These are phyloP conservation scores for Diaporthe sp. DNA, from an alignment of 2,329 filamentous ascomycete genomes.

Conservation along the genomic window DNA sequence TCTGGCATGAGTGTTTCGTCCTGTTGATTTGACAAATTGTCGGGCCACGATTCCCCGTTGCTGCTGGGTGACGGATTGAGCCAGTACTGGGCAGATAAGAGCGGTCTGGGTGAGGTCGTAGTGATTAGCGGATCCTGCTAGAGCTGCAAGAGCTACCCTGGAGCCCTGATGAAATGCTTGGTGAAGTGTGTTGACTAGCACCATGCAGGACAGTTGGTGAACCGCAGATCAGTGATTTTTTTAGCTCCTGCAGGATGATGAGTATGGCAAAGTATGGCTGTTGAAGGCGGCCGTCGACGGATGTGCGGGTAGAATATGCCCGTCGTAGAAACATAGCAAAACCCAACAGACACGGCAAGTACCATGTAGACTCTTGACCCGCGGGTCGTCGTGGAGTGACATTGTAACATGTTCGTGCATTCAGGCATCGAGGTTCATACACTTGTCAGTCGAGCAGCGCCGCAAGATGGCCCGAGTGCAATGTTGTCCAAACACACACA, in stretches of 20 bases:
- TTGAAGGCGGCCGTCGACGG: neutral
- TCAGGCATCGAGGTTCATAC: neutral
- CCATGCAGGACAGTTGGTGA: constrained; percentile 26
- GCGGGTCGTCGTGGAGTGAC: neutral
- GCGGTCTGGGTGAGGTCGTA: constrained; percentile 28
- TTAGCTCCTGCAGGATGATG: constrained; percentile 2
- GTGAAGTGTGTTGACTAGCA: constrained; percentile 16
- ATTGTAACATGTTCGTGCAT: neutral
- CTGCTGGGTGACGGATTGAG: constrained; percentile 6
- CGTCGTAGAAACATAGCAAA: neutral
- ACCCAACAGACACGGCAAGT: neutral
- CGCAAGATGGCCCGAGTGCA: constrained; percentile 17
- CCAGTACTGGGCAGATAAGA: constrained; percentile 15
- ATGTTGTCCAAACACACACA: neutral
- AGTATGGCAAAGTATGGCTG: neutral
- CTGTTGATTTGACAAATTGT: constrained; percentile 1
- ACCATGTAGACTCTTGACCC: neutral
- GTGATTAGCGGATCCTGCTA: constrained; percentile 7
- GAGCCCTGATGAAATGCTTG: constrained; percentile 10
- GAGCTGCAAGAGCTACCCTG: constrained; percentile 9
- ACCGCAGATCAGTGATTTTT: neutral
- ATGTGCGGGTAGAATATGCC: constrained; percentile 7
- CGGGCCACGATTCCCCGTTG: constrained; percentile 12
- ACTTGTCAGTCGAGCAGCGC: neutral
- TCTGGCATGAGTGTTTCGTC: constrained; percentile 13